A percentile compares a stretch with the other conserved stretches of the same genome.
Evolutionary conservation across 176 grass and related monocot genomes (phyloP).

Genomic region (Triticum urartu): DNA sequence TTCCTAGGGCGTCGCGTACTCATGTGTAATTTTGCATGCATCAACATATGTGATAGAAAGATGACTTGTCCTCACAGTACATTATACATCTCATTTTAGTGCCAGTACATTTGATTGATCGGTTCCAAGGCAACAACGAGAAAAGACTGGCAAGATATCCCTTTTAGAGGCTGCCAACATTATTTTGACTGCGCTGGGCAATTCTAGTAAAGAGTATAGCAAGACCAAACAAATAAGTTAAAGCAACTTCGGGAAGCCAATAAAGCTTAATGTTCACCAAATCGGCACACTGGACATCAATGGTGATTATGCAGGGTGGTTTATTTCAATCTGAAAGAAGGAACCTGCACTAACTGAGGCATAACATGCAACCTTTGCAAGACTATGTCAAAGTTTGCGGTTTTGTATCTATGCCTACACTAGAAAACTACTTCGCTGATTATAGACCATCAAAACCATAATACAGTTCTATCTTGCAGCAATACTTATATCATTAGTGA

Average conservation of each 20-base stretch:
- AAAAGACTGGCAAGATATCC: not conserved
- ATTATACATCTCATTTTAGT: slow-evolving; percentile 6
- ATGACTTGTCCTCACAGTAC: not conserved
- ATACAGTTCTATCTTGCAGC: slow-evolving; percentile 12
- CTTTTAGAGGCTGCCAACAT: not conserved
- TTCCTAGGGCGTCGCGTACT: slow-evolving; percentile 9
- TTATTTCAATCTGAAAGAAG: not conserved
- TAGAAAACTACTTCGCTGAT: not conserved
- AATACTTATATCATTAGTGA: not conserved
- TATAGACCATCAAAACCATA: not conserved
- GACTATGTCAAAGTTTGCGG: not conserved
- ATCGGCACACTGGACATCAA: not conserved
- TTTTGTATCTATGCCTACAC: not conserved
- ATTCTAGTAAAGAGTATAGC: slow-evolving; percentile 4
- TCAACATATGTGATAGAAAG: not conserved
- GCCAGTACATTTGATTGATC: not conserved
- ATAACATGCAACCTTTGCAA: not conserved
- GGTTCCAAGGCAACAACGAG: not conserved
- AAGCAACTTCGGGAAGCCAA: not conserved
- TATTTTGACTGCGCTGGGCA: not conserved
- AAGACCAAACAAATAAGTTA: not conserved
- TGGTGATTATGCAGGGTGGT: not conserved
- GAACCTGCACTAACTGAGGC: not conserved
- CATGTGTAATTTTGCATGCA: not conserved
- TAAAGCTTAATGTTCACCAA: not conserved